Base-by-base conservation (phyloP, 2,329 filamentous ascomycete species). In the Aspergillus cejpii region DNA sequence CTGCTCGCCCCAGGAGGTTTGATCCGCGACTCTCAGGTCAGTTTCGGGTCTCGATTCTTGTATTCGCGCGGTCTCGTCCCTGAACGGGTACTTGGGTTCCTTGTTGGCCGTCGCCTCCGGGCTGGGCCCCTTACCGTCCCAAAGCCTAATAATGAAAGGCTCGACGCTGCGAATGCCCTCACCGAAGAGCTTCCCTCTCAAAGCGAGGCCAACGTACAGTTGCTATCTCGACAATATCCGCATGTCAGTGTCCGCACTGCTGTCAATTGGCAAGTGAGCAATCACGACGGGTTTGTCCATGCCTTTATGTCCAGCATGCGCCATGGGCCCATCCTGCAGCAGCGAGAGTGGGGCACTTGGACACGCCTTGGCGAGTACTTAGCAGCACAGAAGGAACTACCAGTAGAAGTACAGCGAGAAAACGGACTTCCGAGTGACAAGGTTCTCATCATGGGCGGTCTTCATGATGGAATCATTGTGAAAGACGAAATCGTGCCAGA, bases 1-100 rank as follows among this genome's bases (percentile, higher is more conserved):
- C 76, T 95, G 5, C 76, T 96, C 33, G 87, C 88, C 0, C 88
- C 90, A 0, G 76, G 83, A 0, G 90, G 90, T 0, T 73, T 95
- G 36, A 79, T 95, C 39, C 76, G 84, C n/a, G 65, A 70, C 3
- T 68, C 70, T 11, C 80, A 84, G 56, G 74, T 87, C 45, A 75
- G 76, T 46, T 76, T 76, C 64, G 72, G 74, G 49, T 81, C 77
- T 56, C 76, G 75, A 43, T 53, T 88, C 15, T 70, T 88, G 6
- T 87, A 87, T 60, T 74, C 73, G 4, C 71, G 70, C 4, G 76
- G 75, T 0, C 57, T 80, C 19, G 60, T 89, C 23, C 84, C 85
- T 0, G 76, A 80, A 48, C 69, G 65, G 37, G 51, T 85, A 6
- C 63, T 79, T 1, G 63, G 68, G n/a, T 66, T 62, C n/a, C 57